Evolutionary conservation across 2,329 filamentous ascomycete genomes (phyloP), one percentile per base, ranked within the genome.

Genomic region (Fusarium algeriense): DNA sequence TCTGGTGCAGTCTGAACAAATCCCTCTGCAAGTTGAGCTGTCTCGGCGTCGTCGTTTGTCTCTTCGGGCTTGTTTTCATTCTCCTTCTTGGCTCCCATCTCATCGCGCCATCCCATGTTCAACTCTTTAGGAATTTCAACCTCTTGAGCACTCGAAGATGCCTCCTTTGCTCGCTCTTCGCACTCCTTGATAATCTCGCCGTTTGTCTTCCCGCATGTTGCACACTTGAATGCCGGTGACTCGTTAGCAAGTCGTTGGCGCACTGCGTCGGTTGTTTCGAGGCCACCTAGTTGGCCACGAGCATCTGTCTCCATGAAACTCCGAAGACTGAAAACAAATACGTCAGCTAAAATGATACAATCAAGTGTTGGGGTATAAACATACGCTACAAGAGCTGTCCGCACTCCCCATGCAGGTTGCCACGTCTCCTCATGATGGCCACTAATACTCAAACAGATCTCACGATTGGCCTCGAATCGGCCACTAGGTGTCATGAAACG

Each of bases 351-450:
- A 17, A 1, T 1, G 19, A 28, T 19, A 6, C 6, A 23, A 23
- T 23, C 23, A 23, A 23, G 23, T 23, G 5, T 6, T 23, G 23
- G 23, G 23, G 23, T 23, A 23, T 23, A 23, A 23, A 23, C 88
- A 19, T 78, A 84, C 83, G 89, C 89, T 44, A 91, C 88, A 10
- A 99, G 83, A 19, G 96, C 95, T 7, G 96, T 98, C 65, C 96
- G 88, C 13, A 99, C 92, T 0, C 96, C 96, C 96, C 96, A 99
- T 1, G 96, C 96, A 0, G 96, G 96, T 86, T 98, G 95, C 96
- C 96, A 99, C 19, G 93, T 97, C 84, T 98, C 96, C 81, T 98
- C 96, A 82, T 99, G 96, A 81, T 98, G 95, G 4, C 95, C 95
- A 56, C 90, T 93, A 77, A 98, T 99, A 76, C 90, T 93, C 19